A percentile compares a stretch with the other conserved stretches of the same genome.
These are phyloP conservation scores for Ophiostoma ips DNA, from an alignment of 2,329 filamentous ascomycete species.

Conservation along the genomic window DNA sequence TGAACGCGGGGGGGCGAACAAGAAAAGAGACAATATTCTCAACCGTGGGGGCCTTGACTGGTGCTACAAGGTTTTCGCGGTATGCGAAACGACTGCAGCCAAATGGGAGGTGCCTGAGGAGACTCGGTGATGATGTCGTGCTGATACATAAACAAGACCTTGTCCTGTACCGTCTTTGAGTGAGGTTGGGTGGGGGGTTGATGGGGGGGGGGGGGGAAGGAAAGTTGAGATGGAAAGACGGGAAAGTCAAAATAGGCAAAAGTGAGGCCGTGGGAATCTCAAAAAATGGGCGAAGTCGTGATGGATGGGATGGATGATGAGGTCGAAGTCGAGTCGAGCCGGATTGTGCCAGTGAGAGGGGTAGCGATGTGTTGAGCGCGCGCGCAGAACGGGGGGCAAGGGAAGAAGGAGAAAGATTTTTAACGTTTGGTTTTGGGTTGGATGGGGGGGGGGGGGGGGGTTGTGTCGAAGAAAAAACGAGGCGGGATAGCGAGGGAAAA, in stretches of 20 bases:
- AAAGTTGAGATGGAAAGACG: background rate
- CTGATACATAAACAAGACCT: constrained; percentile 92
- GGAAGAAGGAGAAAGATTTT: background rate
- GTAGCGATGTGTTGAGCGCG: background rate
- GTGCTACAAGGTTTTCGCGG: constrained; percentile 85
- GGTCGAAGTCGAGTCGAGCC: no score
- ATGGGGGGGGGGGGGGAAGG: background rate
- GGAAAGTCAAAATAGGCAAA: no score
- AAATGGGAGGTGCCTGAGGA: constrained; percentile 84
- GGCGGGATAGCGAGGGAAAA: background rate
- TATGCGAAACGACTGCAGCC: constrained; percentile 96
- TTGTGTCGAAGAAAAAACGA: background rate
- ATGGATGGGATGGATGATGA: no score
- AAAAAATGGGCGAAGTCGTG: no score
- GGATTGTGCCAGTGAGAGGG: background rate
- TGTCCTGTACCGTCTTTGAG: constrained; percentile 19
- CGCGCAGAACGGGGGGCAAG: background rate
- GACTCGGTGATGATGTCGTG: constrained; percentile 80
- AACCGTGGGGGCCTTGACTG: constrained; percentile 86
- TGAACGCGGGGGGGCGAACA: background rate
- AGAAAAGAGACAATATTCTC: no score
- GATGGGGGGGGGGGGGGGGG: background rate
- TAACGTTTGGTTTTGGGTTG: background rate
- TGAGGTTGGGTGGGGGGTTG: background rate
- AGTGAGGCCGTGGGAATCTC: no score